These are phyloP conservation scores for Xylaria digitata DNA, from an alignment of 2,329 filamentous ascomycete genomes.

Conservation along the genomic window DNA sequence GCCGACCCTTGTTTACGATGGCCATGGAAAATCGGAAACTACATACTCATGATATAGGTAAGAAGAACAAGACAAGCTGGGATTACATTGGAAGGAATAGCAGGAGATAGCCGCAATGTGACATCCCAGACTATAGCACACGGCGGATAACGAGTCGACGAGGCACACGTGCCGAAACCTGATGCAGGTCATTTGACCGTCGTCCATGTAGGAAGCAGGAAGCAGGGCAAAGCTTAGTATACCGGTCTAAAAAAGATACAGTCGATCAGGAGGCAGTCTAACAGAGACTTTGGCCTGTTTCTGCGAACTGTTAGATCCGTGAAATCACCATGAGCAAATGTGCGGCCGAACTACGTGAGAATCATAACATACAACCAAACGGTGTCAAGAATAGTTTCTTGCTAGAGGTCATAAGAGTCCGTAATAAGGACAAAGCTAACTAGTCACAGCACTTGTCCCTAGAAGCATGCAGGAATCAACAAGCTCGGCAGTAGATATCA, in stretches of 20 bases:
- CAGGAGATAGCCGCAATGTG: slow-evolving; percentile 21
- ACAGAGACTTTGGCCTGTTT: slow-evolving; percentile 2
- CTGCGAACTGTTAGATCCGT: slow-evolving; percentile 1
- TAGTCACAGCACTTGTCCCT: slow-evolving; percentile 4
- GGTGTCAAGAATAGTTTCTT: not conserved
- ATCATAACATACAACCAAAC: not conserved
- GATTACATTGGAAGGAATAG: slow-evolving; percentile 26
- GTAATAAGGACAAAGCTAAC: not conserved
- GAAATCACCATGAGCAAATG: not conserved
- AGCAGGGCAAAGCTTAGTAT: slow-evolving; percentile 19
- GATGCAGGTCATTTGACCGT: slow-evolving; percentile 31
- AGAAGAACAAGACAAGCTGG: slow-evolving; percentile 16
- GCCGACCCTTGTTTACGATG: slow-evolving; percentile 16
- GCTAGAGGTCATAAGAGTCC: slow-evolving; percentile 2
- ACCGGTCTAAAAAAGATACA: slow-evolving; percentile 5
- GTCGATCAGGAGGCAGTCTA: slow-evolving; percentile 3
- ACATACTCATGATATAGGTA: slow-evolving; percentile 7
- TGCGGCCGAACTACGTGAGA: not conserved
- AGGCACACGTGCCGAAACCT: slow-evolving; percentile 31
- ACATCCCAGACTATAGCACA: slow-evolving; percentile 27
- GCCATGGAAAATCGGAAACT: slow-evolving; percentile 6
- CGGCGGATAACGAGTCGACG: slow-evolving; percentile 26
- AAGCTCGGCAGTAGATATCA: not conserved
- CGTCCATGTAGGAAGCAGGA: slow-evolving; percentile 22
- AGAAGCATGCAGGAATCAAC: not conserved